Conservation (phyloP, 2,329 filamentous ascomycete species). For the Pseudogymnoascus destructans region DNA sequence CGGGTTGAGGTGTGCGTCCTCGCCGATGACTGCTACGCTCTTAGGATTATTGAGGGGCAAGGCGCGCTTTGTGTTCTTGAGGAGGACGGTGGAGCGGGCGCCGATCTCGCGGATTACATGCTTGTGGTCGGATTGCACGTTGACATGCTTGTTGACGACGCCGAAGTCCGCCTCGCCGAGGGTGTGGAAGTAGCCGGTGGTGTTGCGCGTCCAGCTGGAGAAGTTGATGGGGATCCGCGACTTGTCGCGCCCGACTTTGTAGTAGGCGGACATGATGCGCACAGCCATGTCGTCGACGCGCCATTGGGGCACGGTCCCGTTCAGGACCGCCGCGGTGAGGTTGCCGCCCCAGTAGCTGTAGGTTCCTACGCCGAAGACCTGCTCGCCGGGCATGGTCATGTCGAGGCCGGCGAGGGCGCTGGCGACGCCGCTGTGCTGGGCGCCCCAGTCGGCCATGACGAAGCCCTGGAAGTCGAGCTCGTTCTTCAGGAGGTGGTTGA, state of each 20-base stretch:
- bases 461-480: slow-evolving; percentile 75
- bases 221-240: slow-evolving; percentile 55
- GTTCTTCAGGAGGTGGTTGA: slow-evolving; percentile 65
- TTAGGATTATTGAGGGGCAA: slow-evolving; percentile 70
- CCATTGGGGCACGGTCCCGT: slow-evolving; percentile 79
- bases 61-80: slow-evolving; percentile 65
- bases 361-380: slow-evolving; percentile 54
- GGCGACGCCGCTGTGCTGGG: slow-evolving; percentile 56
- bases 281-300: slow-evolving; percentile 85
- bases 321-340: slow-evolving; percentile 73
- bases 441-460: slow-evolving; percentile 69
- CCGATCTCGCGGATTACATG: slow-evolving; percentile 61
- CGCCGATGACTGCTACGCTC: slow-evolving; percentile 65
- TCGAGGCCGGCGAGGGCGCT: slow-evolving; percentile 62
- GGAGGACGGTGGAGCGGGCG: slow-evolving; percentile 68
- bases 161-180: slow-evolving; percentile 47
- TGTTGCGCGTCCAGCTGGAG: slow-evolving; percentile 72
- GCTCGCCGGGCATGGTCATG: slow-evolving; percentile 84
- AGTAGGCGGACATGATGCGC: slow-evolving; percentile 62
- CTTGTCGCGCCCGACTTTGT: slow-evolving; percentile 44
- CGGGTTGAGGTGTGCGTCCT: slow-evolving; percentile 65
- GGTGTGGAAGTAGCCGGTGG: slow-evolving; percentile 55
- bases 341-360: slow-evolving; percentile 61
- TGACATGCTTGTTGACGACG: slow-evolving; percentile 66
- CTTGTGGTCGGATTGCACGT: slow-evolving; percentile 68